Percentiles rank a stretch among this genome's conserved stretches.
Evolutionary conservation across 306 rosid genomes (phyloP).

Genomic region (Rosa rugosa): DNA sequence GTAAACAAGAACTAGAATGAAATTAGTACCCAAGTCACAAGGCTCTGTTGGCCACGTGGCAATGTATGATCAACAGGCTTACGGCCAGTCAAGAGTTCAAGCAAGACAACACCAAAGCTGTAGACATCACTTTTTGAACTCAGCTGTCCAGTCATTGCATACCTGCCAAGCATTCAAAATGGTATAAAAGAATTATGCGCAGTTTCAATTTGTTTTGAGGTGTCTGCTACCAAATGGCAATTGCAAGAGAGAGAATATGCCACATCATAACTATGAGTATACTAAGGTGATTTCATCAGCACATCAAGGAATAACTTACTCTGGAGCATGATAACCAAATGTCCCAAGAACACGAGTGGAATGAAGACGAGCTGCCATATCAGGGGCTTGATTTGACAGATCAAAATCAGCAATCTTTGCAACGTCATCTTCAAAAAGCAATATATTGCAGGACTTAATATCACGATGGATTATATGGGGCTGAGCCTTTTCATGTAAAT

Average conservation of each 20-base stretch:
- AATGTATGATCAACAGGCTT: constrained; percentile 81
- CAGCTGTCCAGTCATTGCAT: constrained; percentile 77
- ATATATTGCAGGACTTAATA: constrained; percentile 78
- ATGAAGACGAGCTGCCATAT: constrained; percentile 78
- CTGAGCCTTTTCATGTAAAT: constrained; percentile 78
- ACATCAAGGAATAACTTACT: constrained; percentile 47
- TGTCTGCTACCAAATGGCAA: background rate
- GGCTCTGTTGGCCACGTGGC: constrained; percentile 90
- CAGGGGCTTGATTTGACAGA: constrained; percentile 83
- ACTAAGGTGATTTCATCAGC: background rate
- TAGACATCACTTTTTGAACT: constrained; percentile 77
- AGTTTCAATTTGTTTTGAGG: background rate
- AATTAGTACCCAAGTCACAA: constrained; percentile 76
- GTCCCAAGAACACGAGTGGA: constrained; percentile 95
- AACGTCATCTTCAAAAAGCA: constrained; percentile 64
- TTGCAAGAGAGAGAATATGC: background rate
- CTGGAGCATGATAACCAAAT: constrained; percentile 91
- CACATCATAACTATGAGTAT: background rate
- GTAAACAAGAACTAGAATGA: constrained; percentile 14
- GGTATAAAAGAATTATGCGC: background rate
- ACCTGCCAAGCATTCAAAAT: constrained; percentile 47
- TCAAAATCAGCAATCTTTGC: constrained; percentile 84
- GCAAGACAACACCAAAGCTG: constrained; percentile 74
- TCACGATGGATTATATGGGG: constrained; percentile 70
- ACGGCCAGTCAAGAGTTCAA: constrained; percentile 79